Evolutionary conservation across 2,329 filamentous ascomycete genomes (phyloP).

Genomic region (Trichoderma arundinaceum): DNA sequence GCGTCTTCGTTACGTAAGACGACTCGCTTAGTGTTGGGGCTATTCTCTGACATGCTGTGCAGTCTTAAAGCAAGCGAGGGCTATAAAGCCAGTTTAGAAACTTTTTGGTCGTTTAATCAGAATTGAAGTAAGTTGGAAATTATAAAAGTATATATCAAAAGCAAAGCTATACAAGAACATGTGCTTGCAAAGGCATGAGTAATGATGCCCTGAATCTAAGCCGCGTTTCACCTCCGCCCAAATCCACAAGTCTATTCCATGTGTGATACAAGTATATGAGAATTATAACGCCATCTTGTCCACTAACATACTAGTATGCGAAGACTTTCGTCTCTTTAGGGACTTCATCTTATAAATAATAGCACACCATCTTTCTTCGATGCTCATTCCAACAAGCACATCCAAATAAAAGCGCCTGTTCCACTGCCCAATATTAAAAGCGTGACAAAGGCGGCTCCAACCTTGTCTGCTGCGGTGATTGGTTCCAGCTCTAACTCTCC

Average conservation of each 20-base stretch:
- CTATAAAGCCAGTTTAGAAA: background rate
- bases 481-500: constrained; percentile 37
- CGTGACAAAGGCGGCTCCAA: constrained; percentile 57
- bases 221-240: no score
- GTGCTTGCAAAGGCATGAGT: no score
- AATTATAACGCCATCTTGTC: background rate
- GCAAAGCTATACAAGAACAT: no score
- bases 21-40: background rate
- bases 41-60: no score
- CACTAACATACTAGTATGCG: background rate
- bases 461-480: constrained; percentile 53
- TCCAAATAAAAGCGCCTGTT: constrained; percentile 56
- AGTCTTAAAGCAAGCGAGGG: no score
- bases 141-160: background rate
- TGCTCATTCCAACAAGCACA: constrained; percentile 47
- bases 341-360: background rate
- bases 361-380: background rate
- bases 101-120: background rate
- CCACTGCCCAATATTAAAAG: constrained; percentile 50
- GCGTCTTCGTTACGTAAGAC: background rate
- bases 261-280: background rate
- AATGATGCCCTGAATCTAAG: no score
- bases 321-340: background rate
- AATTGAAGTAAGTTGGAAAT: background rate
- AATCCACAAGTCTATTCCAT: no score